Conservation (phyloP, 768 basidiomycete species). For the Rhizopogon sp. region DNA sequence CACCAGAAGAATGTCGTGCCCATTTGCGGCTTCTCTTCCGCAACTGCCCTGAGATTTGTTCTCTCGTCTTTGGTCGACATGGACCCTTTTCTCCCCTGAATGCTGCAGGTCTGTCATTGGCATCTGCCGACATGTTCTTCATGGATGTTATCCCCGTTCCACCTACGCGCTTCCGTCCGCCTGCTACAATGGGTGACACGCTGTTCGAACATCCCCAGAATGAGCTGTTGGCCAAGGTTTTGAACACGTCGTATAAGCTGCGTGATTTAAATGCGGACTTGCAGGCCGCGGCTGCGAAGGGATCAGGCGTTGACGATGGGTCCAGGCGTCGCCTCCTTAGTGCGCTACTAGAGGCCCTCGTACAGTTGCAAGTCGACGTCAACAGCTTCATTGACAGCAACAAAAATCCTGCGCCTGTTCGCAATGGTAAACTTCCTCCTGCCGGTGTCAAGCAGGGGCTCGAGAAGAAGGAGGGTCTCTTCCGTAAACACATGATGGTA, state of each 20-base stretch:
- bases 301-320: constrained; percentile 43
- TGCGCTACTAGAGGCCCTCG: constrained; percentile 69
- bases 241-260: constrained; percentile 75
- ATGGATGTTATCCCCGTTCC: constrained; percentile 87
- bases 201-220: constrained; percentile 97
- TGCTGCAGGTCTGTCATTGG: constrained; percentile 55
- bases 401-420: constrained; percentile 84
- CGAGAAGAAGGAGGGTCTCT: constrained; percentile 98
- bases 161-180: constrained; percentile 94
- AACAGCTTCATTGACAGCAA: constrained; percentile 97
- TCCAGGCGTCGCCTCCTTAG: constrained; percentile 55
- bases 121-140: constrained; percentile 96
- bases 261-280: constrained; percentile 72
- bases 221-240: constrained; percentile 75
- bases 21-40: constrained; percentile 86
- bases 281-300: constrained; percentile 56
- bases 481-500: constrained; percentile 99
- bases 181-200: constrained; percentile 85
- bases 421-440: constrained; percentile 87
- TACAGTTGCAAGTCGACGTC: constrained; percentile 91
- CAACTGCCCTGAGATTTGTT: constrained; percentile 79
- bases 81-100: constrained; percentile 71
- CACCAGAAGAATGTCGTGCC: constrained; percentile 89
- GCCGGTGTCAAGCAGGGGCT: constrained; percentile 92
- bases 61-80: constrained; percentile 88